Evolutionary conservation across 352 stramenopile genomes (phyloP).

Genomic region (Phytophthora pinifolia): DNA sequence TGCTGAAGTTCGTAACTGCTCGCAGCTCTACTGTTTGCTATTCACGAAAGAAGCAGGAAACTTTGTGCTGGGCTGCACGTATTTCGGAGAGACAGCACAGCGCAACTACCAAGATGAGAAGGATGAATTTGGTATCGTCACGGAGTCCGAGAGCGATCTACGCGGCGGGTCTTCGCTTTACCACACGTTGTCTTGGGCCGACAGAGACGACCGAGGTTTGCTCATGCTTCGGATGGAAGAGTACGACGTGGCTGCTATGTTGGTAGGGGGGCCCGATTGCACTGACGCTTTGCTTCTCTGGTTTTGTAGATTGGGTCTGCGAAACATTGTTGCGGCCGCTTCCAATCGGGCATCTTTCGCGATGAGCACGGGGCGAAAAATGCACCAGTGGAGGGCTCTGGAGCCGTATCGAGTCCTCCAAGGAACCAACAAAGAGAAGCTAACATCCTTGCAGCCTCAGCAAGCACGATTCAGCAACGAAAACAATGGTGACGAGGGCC

Average conservation of each 20-base stretch:
- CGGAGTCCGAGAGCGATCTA: constrained; percentile 14
- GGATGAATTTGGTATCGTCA: constrained; percentile 9
- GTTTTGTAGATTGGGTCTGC: constrained; percentile 34
- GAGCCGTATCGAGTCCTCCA: constrained; percentile 22
- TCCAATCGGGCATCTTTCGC: constrained; percentile 25
- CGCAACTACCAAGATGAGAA: constrained; percentile 23
- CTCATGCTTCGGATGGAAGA: constrained; percentile 38
- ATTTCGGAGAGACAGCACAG: constrained; percentile 35
- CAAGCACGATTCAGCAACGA: neutral
- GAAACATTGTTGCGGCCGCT: constrained; percentile 31
- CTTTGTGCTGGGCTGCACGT: constrained; percentile 34
- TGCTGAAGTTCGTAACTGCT: constrained; percentile 40
- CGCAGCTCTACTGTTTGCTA: constrained; percentile 49
- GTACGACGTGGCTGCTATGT: constrained; percentile 15
- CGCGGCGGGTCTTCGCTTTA: constrained; percentile 8
- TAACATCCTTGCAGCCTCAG: neutral
- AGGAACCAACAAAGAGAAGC: neutral
- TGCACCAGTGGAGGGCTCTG: constrained; percentile 39
- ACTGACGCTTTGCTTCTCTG: neutral
- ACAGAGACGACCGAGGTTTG: constrained; percentile 13
- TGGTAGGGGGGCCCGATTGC: neutral
- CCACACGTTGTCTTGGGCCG: constrained; percentile 8
- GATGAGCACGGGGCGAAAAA: constrained; percentile 36
- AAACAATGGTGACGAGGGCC: neutral
- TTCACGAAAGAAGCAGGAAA: constrained; percentile 37